Conservation (phyloP, 2,329 filamentous ascomycete species). For the Botryotinia globosa region DNA sequence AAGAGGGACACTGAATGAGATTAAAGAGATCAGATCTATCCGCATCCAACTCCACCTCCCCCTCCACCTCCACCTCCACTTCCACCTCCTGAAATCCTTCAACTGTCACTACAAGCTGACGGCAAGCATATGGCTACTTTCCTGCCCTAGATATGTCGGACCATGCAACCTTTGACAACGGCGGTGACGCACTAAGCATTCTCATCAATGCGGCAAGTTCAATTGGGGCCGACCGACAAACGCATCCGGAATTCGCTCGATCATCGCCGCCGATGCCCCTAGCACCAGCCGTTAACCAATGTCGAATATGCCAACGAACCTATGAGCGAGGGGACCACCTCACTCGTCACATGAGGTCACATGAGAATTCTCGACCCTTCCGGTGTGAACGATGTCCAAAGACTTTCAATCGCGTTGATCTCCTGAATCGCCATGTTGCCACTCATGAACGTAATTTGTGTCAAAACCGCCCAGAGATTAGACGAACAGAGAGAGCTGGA, state of each 20-base stretch:
- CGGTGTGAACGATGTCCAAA: conserved; percentile 28
- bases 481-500: conserved; percentile 23
- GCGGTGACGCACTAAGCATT: not conserved
- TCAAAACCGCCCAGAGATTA: not conserved
- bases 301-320: conserved; percentile 25
- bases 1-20: not conserved
- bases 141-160: not conserved
- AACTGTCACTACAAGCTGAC: not conserved
- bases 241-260: not conserved
- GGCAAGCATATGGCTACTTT: too few relatives aligned
- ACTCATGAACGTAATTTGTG: conserved; percentile 24
- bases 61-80: not conserved
- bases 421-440: conserved; percentile 24
- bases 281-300: conserved; percentile 19
- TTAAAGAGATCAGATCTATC: not conserved
- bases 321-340: conserved; percentile 30
- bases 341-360: conserved; percentile 24
- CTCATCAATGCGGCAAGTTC: not conserved
- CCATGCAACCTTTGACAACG: not conserved
- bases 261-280: not conserved
- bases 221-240: not conserved
- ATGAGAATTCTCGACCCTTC: conserved; percentile 29
- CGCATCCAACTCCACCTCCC: not conserved
- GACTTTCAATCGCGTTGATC: conserved; percentile 24
- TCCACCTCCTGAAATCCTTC: not conserved